These are phyloP conservation scores for Aspergillus brunneoviolaceus DNA, from an alignment of 2,329 filamentous ascomycete genomes.

Conservation along the genomic window DNA sequence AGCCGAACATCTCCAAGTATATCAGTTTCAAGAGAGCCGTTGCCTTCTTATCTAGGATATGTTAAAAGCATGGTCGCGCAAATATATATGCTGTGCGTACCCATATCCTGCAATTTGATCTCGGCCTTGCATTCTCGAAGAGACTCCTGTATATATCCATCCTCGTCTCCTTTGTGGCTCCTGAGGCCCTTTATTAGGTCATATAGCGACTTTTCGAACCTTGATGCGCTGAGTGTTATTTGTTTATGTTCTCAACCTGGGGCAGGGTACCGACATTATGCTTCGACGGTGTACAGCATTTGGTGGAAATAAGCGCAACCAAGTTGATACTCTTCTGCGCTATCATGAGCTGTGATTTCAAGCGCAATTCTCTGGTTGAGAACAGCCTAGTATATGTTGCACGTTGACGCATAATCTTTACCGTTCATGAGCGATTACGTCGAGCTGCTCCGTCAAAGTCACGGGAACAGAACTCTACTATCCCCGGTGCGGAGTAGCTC, in stretches of 20 bases:
- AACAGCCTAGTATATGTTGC: background rate
- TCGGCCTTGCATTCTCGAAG: constrained; percentile 94
- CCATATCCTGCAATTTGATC: constrained; percentile 90
- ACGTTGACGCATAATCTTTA: too few species aligned
- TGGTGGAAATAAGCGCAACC: background rate
- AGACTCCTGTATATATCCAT: constrained; percentile 89
- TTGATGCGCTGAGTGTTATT: constrained; percentile 39
- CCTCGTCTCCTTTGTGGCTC: constrained; percentile 92
- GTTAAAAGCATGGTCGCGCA: constrained; percentile 6
- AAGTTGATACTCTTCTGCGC: background rate
- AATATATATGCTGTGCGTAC: constrained; percentile 47
- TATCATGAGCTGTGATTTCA: background rate
- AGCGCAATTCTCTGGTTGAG: too few species aligned
- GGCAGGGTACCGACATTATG: constrained; percentile 15
- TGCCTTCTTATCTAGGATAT: constrained; percentile 76
- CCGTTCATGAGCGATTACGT: background rate
- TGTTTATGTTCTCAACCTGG: background rate
- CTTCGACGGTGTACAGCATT: background rate
- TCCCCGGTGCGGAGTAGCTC: background rate
- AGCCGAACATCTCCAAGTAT: constrained; percentile 97
- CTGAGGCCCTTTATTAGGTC: constrained; percentile 96
- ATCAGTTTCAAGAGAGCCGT: constrained; percentile 93
- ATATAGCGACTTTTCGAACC: constrained; percentile 99
- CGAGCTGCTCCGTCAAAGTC: constrained; percentile 1
- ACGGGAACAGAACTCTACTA: constrained; percentile 5